Percentiles rank a stretch among this genome's conserved stretches.
These are phyloP conservation scores for Fraxinus pennsylvanica DNA, from an alignment of 257 asterid genomes.

Conservation along the genomic window DNA sequence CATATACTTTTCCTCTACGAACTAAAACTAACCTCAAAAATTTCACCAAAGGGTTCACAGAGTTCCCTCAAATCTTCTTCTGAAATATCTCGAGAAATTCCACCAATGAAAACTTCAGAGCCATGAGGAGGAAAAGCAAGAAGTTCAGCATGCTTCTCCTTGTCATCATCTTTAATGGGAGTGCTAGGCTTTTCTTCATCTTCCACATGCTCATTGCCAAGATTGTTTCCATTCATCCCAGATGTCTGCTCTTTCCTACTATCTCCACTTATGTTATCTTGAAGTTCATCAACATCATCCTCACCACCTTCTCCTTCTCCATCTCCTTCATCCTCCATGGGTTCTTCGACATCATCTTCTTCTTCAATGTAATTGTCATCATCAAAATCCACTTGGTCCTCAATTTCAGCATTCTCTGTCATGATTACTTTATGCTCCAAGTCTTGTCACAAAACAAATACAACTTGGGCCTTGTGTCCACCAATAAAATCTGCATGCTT, in stretches of 20 bases:
- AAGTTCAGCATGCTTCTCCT: slow-evolving; percentile 62
- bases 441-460: slow-evolving; percentile 50
- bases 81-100: slow-evolving; percentile 79
- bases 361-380: slow-evolving; percentile 91
- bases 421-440: slow-evolving; percentile 43
- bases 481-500: slow-evolving; percentile 56
- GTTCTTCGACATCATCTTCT: slow-evolving; percentile 68
- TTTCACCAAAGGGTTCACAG: slow-evolving; percentile 81
- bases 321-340: slow-evolving; percentile 75
- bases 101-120: slow-evolving; percentile 91
- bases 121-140: slow-evolving; percentile 93
- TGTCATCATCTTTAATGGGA: slow-evolving; percentile 44
- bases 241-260: slow-evolving; percentile 55
- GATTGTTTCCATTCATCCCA: slow-evolving; percentile 44
- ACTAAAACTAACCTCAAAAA: slow-evolving; percentile 61
- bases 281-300: slow-evolving; percentile 62
- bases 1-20: slow-evolving; percentile 1
- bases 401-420: slow-evolving; percentile 87
- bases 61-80: slow-evolving; percentile 83
- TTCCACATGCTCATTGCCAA: slow-evolving; percentile 37
- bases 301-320: slow-evolving; percentile 69
- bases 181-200: slow-evolving; percentile 45
- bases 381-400: slow-evolving; percentile 90
- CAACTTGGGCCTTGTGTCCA: slow-evolving; percentile 39
- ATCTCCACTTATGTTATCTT: slow-evolving; percentile 58